Conservation (phyloP, 2,329 filamentous ascomycete genomes). For the Aspergillus fijiensis region DNA sequence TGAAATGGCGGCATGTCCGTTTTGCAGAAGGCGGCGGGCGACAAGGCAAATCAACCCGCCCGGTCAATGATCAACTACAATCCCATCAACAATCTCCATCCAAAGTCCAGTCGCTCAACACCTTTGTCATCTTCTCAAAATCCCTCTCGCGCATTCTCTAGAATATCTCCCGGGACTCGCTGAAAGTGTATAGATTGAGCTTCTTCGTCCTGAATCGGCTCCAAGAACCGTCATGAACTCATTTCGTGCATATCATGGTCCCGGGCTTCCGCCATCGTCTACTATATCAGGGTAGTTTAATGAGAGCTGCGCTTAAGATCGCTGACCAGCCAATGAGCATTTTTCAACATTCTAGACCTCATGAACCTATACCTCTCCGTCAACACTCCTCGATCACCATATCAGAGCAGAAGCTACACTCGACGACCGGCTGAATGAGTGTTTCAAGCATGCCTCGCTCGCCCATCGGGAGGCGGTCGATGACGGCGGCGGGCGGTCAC, state of each 20-base stretch:
- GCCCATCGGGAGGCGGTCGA: neutral
- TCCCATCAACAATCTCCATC: neutral
- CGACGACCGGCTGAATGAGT: neutral
- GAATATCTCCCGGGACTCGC: too few relatives aligned
- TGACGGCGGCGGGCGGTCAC: neutral
- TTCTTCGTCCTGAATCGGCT: neutral
- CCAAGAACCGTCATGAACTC: neutral
- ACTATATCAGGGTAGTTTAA: neutral
- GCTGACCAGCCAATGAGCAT: too few relatives aligned
- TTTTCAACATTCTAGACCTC: too few relatives aligned
- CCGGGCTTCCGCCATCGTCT: neutral
- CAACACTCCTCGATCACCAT: neutral
- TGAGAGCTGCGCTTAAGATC: neutral
- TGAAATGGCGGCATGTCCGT: neutral
- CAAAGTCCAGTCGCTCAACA: neutral
- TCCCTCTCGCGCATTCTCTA: too few relatives aligned
- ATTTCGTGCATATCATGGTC: neutral
- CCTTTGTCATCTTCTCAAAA: neutral
- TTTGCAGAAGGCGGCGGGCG: neutral
- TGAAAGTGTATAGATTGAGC: neutral
- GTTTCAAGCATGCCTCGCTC: neutral
- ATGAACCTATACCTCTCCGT: neutral
- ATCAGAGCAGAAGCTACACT: slow-evolving; percentile 1
- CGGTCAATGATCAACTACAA: neutral
- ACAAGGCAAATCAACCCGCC: neutral